These are phyloP conservation scores for Camellia sinensis DNA, from an alignment of 148 eudicot genomes.

Conservation along the genomic window DNA sequence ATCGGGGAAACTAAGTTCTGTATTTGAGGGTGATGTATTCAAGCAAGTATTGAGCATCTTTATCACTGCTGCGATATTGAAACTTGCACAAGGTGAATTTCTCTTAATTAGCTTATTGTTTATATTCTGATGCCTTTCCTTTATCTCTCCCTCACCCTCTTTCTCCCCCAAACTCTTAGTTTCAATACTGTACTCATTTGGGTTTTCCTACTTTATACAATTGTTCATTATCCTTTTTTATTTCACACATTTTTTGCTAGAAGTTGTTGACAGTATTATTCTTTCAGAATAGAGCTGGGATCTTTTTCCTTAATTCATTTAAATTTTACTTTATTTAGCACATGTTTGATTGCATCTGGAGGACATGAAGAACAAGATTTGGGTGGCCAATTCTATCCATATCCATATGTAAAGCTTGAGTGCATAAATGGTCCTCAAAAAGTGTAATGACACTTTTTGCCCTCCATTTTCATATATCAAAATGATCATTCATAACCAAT, in stretches of 20 bases:
- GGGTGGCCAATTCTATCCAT: not conserved
- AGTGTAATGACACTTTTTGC: no score
- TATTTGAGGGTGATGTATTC: constrained; percentile 46
- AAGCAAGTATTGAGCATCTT: constrained; percentile 58
- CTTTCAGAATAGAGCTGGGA: not conserved
- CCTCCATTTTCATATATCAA: no score
- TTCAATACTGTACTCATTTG: no score
- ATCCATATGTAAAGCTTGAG: no score
- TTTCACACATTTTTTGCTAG: not conserved
- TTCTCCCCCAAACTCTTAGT: not conserved
- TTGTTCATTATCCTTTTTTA: not conserved
- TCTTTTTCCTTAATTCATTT: not conserved
- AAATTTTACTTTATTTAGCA: not conserved
- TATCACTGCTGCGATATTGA: constrained; percentile 60
- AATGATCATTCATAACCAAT: no score
- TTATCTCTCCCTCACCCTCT: not conserved
- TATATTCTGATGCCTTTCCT: not conserved
- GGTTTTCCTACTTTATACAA: not conserved
- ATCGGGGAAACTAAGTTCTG: constrained; percentile 37
- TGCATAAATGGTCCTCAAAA: no score
- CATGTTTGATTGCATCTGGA: not conserved
- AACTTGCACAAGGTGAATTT: constrained; percentile 48
- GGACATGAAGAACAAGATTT: not conserved
- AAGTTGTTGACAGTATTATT: not conserved
- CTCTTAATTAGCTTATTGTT: not conserved